These are phyloP conservation scores for Entophlyctis luteolus DNA, from an alignment of 192 early-diverging fungal genomes.

Conservation along the genomic window DNA sequence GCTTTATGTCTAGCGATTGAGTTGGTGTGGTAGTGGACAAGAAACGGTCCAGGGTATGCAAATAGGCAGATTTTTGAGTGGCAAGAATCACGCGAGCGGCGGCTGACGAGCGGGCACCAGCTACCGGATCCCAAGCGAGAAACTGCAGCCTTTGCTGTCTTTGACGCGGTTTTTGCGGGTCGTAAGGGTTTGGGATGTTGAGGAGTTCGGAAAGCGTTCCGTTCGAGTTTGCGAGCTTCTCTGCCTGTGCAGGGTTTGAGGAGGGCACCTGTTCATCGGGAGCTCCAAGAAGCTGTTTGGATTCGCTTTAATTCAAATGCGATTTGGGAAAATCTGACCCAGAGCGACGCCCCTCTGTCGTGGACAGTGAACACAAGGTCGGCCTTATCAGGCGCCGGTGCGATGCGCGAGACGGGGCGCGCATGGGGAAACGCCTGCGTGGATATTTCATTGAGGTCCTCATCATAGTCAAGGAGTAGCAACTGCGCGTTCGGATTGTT, in stretches of 20 bases:
- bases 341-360: conserved; percentile 24
- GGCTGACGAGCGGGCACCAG: too few species aligned
- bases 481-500: conserved; percentile 40
- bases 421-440: conserved; percentile 58
- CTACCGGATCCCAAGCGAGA: too few species aligned
- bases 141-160: too few species aligned
- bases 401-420: conserved; percentile 64
- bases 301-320: too few species aligned
- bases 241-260: too few species aligned
- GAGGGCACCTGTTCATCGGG: too few species aligned
- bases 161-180: too few species aligned
- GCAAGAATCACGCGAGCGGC: too few species aligned
- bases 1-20: neutral
- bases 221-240: conserved; percentile 28
- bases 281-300: conserved; percentile 34
- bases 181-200: too few species aligned
- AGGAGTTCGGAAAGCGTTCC: conserved; percentile 34
- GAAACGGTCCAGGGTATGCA: too few species aligned
- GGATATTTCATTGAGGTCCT: conserved; percentile 62
- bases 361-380: conserved; percentile 62
- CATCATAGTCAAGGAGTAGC: conserved; percentile 72
- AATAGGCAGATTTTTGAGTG: too few species aligned
- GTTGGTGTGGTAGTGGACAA: too few species aligned
- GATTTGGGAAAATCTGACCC: neutral
- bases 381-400: conserved; percentile 52